Evolutionary conservation across 2,329 filamentous ascomycete genomes (phyloP).

Genomic region (Aspergillus udagawae): DNA sequence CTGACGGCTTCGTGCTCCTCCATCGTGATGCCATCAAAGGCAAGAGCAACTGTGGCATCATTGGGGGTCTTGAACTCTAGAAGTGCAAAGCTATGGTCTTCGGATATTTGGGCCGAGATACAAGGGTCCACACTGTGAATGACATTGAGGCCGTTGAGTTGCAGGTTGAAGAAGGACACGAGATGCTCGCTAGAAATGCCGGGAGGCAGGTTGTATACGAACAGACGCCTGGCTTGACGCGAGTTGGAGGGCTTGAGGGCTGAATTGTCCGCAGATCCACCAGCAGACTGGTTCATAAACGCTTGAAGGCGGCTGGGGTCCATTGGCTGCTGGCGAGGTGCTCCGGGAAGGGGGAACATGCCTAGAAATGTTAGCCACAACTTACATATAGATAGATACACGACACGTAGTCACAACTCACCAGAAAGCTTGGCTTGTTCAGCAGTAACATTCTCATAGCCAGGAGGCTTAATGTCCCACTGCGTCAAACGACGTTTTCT

Average conservation of each 20-base stretch:
- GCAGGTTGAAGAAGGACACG: constrained; percentile 86
- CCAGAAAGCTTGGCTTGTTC: constrained; percentile 96
- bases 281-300: constrained; percentile 86
- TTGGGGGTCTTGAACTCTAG: constrained; percentile 83
- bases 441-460: constrained; percentile 96
- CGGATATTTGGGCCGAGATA: constrained; percentile 73
- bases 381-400: background rate
- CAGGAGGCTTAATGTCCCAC: constrained; percentile 98
- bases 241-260: constrained; percentile 89
- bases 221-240: constrained; percentile 86
- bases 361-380: constrained; percentile 39
- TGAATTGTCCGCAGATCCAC: constrained; percentile 64
- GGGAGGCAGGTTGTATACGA: constrained; percentile 76
- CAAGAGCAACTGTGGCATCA: constrained; percentile 87
- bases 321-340: constrained; percentile 90
- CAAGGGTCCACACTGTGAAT: constrained; percentile 81
- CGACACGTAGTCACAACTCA: constrained; percentile 22
- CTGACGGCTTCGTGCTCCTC: constrained; percentile 62
- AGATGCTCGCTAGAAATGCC: constrained; percentile 71
- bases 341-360: constrained; percentile 97
- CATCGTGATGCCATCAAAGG: constrained; percentile 86
- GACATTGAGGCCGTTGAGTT: constrained; percentile 94
- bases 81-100: constrained; percentile 75
- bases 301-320: constrained; percentile 90
- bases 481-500: constrained; percentile 92